Evolutionary conservation across 169 alveolate genomes (phyloP), one percentile per base, ranked within the genome.

Genomic region (Plasmodium adleri): DNA sequence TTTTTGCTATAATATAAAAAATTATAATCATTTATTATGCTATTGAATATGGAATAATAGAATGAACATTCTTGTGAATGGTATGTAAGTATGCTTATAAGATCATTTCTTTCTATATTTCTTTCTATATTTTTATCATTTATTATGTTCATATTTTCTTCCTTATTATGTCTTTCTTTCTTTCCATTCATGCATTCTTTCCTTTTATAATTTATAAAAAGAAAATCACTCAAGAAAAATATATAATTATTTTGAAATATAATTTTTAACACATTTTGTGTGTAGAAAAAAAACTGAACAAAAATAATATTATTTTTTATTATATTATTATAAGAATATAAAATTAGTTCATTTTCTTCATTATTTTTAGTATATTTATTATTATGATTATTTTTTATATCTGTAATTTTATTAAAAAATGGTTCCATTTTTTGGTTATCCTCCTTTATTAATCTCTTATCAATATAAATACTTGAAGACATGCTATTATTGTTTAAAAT

Each of bases 191-290:
- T 54, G 24, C 52, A 68, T 15, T 17, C 90, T 68, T 74, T 63
- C 70, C 58, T 78, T 80, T 80, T 83, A 80, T 80, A 80, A 54
- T 68, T 56, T 54, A 80, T 62, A 10, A 80, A 72, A 3, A 80
- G 68, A 54, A 80, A 80, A 72, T 80, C 90, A 9, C 90, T 80
- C 17, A 80, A 62, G 12, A 80, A 80, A 56, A 68, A 80, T 10
- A 80, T 72, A 49, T 80, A 80, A 68, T 80, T 80, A 47, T 68
- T 58, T 43, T 80, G 90, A 60, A 80, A 60, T 1, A 80, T 72
- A 47, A 80, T 58, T 15, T 68, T 9, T 50, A 80, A 72, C 2
- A 80, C 2, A 80, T 80, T 67, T 67, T 28, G 54, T 68, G 52
- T 80, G 49, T 68, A 63, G 22, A 12, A 22, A 63, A 68, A 80